Base-by-base conservation (phyloP, 225 moss, liverwort and hornwort species). In the Pleurozium schreberi region DNA sequence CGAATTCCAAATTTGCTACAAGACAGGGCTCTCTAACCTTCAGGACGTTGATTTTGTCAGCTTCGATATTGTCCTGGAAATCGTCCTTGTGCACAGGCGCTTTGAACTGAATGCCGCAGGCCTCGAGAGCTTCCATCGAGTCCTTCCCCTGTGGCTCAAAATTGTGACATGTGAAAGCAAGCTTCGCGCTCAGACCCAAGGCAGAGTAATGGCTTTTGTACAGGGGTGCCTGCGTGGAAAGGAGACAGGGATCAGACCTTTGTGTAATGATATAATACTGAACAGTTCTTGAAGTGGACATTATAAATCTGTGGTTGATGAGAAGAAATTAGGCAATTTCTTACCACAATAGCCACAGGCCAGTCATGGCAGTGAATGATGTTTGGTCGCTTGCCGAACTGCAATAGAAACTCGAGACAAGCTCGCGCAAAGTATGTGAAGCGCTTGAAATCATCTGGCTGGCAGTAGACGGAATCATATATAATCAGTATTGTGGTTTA, bases 131-230 rank as follows among this genome's bases (percentile, higher is more conserved):
- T 81, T 91, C 90, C 80, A 97, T 92, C 3, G 90, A 90, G 75
- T 87, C 93, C 70, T 93, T 89, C n/a, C 98, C 98, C 91, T 98
- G 98, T 42, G 96, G 95, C 90, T 97, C 96, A 89, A 98, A 96
- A 88, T 98, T 98, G 88, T 97, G 98, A 81, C 98, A 98, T 31
- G 98, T 98, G 65, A 98, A 96, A 55, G 98, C 97, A 81, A 98
- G 85, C 85, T 93, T 92, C 50, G 97, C 93, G 89, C 91, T 94
- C 92, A 95, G 40, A 92, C 91, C 97, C 85, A 95, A 91, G 60
- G 90, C 85, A 43, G 95, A 94, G 81, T 97, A 97, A 34, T 93
- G 91, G 75, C 93, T 95, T 93, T 92, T 95, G 89, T 92, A 97
- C 85, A 98, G 86, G 34, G 98, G 98, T 73, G 98, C 97, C 98